These are phyloP conservation scores for Fusarium aywerte DNA, from an alignment of 2,329 filamentous ascomycete species.

Conservation along the genomic window DNA sequence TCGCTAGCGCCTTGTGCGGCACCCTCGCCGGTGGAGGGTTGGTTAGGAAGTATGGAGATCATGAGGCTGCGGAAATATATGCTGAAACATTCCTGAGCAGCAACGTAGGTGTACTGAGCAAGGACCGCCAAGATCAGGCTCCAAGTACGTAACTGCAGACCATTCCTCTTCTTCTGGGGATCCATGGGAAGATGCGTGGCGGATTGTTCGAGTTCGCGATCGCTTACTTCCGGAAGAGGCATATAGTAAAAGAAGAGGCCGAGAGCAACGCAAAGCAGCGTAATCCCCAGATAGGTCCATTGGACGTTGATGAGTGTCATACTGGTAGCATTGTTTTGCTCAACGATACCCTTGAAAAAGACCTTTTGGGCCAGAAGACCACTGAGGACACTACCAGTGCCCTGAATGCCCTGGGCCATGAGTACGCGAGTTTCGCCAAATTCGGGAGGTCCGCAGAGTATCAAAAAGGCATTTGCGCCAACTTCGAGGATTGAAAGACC, in stretches of 20 bases:
- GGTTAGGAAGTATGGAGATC: constrained; percentile 52
- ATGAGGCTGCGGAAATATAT: constrained; percentile 69
- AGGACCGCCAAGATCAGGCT: constrained; percentile 76
- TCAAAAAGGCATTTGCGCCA: constrained; percentile 79
- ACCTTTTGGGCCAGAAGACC: constrained; percentile 78
- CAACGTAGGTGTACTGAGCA: constrained; percentile 83
- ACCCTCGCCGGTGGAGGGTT: constrained; percentile 34
- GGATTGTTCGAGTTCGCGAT: constrained; percentile 63
- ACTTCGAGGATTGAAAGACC: constrained; percentile 83
- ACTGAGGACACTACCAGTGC: constrained; percentile 77
- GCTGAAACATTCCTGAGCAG: constrained; percentile 74
- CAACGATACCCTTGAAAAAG: constrained; percentile 72
- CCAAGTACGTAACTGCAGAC: constrained; percentile 65
- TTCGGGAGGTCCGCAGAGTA: constrained; percentile 76
- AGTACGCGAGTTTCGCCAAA: constrained; percentile 81
- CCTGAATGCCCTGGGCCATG: constrained; percentile 80
- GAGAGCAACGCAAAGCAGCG: constrained; percentile 76
- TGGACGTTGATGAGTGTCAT: constrained; percentile 77
- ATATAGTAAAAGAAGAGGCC: constrained; percentile 76
- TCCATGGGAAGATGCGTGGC: constrained; percentile 62
- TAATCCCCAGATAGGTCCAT: constrained; percentile 87
- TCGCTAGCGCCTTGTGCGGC: constrained; percentile 40
- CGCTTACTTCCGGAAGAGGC: constrained; percentile 70
- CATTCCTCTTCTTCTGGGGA: constrained; percentile 60
- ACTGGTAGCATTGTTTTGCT: constrained; percentile 42